Evolutionary conservation across 148 eudicot genomes (phyloP), one percentile per base, ranked within the genome.

Genomic region (Gaultheria prostrata): DNA sequence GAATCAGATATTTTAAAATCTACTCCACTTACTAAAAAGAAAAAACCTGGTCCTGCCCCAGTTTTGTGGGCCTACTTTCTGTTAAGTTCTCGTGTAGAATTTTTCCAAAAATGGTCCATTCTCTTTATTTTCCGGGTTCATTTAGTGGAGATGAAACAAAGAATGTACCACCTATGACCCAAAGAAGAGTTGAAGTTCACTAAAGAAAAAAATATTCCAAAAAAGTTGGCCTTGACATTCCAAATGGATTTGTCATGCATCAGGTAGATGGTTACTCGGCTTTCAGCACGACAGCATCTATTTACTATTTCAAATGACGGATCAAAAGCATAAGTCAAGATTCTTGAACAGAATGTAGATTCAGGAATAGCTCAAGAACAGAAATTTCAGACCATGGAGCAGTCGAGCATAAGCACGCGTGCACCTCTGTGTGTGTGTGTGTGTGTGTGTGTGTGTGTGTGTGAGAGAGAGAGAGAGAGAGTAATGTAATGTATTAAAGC

Each of bases 401-500:
- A 30, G 13, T 9, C 46, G 53, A 46, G 61, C 65, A 14, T 46
- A 76, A 11, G 7, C 0, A 18, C 12, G 33, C n/a, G n/a, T 7
- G 11, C 11, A n/a, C 11, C 8, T 48, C 0, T 48, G 2, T 48
- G 11, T 48, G 11, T 48, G 11, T 48, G 11, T 48, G 11, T 48
- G 11, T 48, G 11, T 48, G 11, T 48, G 56, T n/a, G 10, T 0
- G 18, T 0, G 43, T 14, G 65, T 53, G 65, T n/a, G n/a, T n/a
- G n/a, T n/a, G n/a, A n/a, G n/a, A n/a, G n/a, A n/a, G 46, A 54
- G 67, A 78, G 81, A 79, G 80, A 54, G 80, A 79, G 67, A 18
- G 2, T 7, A 6, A 80, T n/a, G n/a, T n/a, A n/a, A n/a, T 12
- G 82, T 28, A 65, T 18, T 4, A 15, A 61, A 80, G 74, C 28